Evolutionary conservation across 75 land plant species (phyloP).

Genomic region (Cryptomeria japonica): DNA sequence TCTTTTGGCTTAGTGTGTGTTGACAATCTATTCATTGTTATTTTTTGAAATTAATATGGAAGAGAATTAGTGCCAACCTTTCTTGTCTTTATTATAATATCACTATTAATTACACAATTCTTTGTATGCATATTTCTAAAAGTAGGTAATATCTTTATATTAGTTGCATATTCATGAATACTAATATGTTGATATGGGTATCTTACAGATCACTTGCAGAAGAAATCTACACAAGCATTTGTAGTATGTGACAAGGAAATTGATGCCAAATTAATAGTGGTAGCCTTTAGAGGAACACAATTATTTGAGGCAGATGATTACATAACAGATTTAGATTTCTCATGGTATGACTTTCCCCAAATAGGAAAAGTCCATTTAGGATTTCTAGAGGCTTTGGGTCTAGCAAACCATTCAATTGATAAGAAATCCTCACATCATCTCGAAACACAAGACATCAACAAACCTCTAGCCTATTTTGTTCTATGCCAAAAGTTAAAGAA

Average conservation of each 20-base stretch:
- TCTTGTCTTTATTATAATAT: no score
- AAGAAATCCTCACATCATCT: not conserved
- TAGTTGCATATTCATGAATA: no score
- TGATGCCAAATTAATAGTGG: conserved; percentile 39
- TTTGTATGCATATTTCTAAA: no score
- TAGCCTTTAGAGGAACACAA: conserved; percentile 62
- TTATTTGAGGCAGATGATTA: conserved; percentile 58
- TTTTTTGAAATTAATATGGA: no score
- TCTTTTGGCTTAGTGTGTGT: no score
- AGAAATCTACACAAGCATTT: conserved; percentile 45
- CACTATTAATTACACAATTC: no score
- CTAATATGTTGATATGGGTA: not conserved
- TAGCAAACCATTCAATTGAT: conserved; percentile 5
- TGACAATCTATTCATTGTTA: no score
- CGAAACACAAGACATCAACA: not conserved
- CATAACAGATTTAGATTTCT: conserved; percentile 59
- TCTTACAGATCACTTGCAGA: conserved; percentile 33
- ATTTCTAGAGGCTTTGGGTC: conserved; percentile 50
- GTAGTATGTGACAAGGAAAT: conserved; percentile 47
- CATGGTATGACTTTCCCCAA: conserved; percentile 50
- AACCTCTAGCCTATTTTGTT: conserved; percentile 26
- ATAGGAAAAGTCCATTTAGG: conserved; percentile 60
- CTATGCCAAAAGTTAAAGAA: conserved; percentile 12
- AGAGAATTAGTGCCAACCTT: no score
- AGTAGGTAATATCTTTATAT: no score